phyloP scores from a whole-genome alignment of 2,329 filamentous ascomycete genomes.

The Cladosporium cucumerinum region DNA sequence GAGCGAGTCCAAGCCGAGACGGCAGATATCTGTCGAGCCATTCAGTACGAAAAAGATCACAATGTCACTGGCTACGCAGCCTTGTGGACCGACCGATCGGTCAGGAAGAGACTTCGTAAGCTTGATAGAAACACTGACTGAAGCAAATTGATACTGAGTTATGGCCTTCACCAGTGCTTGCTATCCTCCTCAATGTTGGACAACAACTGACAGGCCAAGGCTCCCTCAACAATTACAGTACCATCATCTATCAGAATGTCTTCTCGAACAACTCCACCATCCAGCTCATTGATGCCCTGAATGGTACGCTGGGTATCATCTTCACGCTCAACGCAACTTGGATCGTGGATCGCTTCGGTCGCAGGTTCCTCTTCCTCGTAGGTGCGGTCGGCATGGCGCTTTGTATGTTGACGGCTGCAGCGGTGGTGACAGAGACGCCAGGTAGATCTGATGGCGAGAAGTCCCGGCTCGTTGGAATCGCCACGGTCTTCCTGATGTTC shows the following conservation, averaged over 20 bases:
- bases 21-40: background rate
- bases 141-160: background rate
- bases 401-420: conserved; percentile 56
- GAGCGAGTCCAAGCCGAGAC: background rate
- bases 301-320: background rate
- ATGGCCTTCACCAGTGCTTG: background rate
- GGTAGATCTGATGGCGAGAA: conserved; percentile 3
- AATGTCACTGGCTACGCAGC: background rate
- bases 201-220: conserved; percentile 2
- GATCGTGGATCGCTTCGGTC: conserved; percentile 69
- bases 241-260: conserved; percentile 8
- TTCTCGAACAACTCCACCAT: conserved; percentile 9
- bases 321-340: conserved; percentile 55
- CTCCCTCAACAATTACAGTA: conserved; percentile 6
- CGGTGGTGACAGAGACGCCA: conserved; percentile 1
- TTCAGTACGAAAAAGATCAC: background rate
- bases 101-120: background rate
- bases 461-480: background rate
- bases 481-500: conserved; percentile 3
- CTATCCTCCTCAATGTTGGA: background rate
- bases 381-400: conserved; percentile 66
- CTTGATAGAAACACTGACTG: background rate
- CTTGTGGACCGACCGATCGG: background rate
- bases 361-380: conserved; percentile 66
- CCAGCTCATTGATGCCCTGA: conserved; percentile 3